A percentile compares a stretch with the other conserved stretches of the same genome.
phyloP scores from a whole-genome alignment of 2,329 filamentous ascomycete species.

The Fusarium sp. region DNA sequence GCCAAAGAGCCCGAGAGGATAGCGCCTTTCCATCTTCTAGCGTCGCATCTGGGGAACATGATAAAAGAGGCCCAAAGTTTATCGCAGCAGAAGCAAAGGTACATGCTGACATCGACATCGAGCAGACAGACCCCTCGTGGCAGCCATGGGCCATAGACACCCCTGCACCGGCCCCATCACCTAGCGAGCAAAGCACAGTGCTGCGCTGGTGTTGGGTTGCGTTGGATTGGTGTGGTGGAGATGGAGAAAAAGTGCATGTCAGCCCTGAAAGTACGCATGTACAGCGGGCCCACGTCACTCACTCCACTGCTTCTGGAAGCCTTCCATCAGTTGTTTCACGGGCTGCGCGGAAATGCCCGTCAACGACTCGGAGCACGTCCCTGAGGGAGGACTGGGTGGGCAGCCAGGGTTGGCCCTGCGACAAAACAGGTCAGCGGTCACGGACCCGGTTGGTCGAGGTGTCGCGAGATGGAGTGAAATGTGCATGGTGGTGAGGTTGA shows the following conservation, averaged over 20 bases:
- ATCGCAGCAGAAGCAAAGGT: constrained; percentile 42
- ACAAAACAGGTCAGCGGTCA: constrained; percentile 25
- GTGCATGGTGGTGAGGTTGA: constrained; percentile 2
- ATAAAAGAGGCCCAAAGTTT: constrained; percentile 30
- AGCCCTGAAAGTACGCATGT: constrained; percentile 31
- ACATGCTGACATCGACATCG: constrained; percentile 33
- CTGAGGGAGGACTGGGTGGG: constrained; percentile 17
- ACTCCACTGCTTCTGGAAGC: constrained; percentile 46
- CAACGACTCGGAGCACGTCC: constrained; percentile 35
- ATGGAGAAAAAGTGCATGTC: constrained; percentile 24
- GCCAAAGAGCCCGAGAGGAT: neutral
- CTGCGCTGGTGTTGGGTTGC: constrained; percentile 14
- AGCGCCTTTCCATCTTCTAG: constrained; percentile 22
- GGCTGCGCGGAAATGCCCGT: constrained; percentile 37
- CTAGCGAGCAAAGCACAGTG: neutral
- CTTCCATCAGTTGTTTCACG: constrained; percentile 44
- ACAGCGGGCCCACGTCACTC: constrained; percentile 27
- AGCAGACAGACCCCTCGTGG: constrained; percentile 40
- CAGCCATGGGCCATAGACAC: constrained; percentile 43
- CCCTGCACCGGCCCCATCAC: constrained; percentile 33
- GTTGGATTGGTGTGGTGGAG: constrained; percentile 21
- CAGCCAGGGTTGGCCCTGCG: constrained; percentile 34
- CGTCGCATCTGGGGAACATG: constrained; percentile 30
- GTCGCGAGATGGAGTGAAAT: constrained; percentile 22
- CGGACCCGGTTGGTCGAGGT: constrained; percentile 35